Evolutionary conservation across 2,329 filamentous ascomycete genomes (phyloP), one percentile per base, ranked within the genome.

Genomic region (Ophidiomyces ophidiicola): DNA sequence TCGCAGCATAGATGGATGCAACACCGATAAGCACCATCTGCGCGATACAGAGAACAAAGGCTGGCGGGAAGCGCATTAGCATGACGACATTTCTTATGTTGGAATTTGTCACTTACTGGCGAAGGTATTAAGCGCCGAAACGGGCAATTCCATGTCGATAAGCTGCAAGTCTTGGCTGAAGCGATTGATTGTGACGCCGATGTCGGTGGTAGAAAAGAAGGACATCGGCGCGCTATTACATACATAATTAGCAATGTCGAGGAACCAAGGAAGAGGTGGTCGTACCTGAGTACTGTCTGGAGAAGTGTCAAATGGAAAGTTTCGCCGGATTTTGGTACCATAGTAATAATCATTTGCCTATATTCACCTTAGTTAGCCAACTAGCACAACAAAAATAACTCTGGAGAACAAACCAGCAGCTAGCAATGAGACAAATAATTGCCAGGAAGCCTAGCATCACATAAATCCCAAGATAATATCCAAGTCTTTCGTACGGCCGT

Each of bases 251-350:
- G 37, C 12, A 19, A 8, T 15, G 21, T 7, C 5, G 7, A 28
- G 5, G 42, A 17, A 48, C n/a, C 2, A 20, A 15, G n/a, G 10
- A 23, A 14, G 12, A 20, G 6, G 14, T 8, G 6, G 18, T 12
- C 17, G 29, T 46, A 65, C 61, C 55, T 58, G n/a, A 70, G 56
- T 6, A 71, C 67, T 2, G 68, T 68, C 6, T 58, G 56, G 6
- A 73, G 53, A 1, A 73, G 54, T 32, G 54, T 62, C 36, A 56
- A 56, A 44, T 74, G 70, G 42, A 74, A 68, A 30, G 48, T 58
- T 39, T 63, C 59, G 3, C 67, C 68, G n/a, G 69, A 71, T 20
- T 61, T 63, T 2, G 69, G 69, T 3, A 72, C 66, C 65, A 73
- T 71, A 2, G 56, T 64, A 21, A 72, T 65, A 32, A 72, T 66